phyloP scores from a whole-genome alignment of 352 stramenopile species.

The Blastocystis sp. region DNA sequence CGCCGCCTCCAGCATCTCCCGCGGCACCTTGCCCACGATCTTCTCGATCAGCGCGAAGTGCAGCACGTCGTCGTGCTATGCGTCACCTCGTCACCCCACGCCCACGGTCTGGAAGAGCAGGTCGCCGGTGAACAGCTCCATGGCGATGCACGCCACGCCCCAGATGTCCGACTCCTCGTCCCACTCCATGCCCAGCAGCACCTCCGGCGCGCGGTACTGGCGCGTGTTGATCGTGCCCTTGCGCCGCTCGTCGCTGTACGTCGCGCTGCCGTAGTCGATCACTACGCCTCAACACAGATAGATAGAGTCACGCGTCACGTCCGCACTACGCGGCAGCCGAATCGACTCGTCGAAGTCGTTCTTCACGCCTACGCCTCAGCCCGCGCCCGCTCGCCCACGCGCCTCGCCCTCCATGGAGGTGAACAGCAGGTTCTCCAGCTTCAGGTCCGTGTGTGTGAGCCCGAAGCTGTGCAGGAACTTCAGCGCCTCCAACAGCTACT shows the following conservation, averaged over 20 bases:
- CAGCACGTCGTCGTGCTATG: conserved; percentile 91
- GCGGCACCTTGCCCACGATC: conserved; percentile 85
- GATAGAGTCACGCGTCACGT: too few species aligned
- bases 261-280: conserved; percentile 97
- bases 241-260: conserved; percentile 89
- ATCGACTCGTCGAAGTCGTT: too few species aligned
- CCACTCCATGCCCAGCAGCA: conserved; percentile 93
- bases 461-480: conserved; percentile 92
- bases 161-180: conserved; percentile 95
- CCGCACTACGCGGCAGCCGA: too few species aligned
- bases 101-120: conserved; percentile 87
- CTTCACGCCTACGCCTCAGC: too few species aligned
- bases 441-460: conserved; percentile 95
- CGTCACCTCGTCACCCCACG: neutral
- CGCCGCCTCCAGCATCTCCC: conserved; percentile 77
- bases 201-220: conserved; percentile 95
- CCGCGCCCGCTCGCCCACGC: too few species aligned
- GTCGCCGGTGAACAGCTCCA: conserved; percentile 91
- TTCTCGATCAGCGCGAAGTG: conserved; percentile 94
- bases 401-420: conserved; percentile 68
- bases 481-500: conserved; percentile 86
- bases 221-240: conserved; percentile 95
- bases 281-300: conserved; percentile 73
- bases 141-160: conserved; percentile 93
- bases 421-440: conserved; percentile 92